Evolutionary conservation across 2,329 filamentous ascomycete species (phyloP), one percentile per base, ranked within the genome.

Genomic region (Colletotrichum godetiae): DNA sequence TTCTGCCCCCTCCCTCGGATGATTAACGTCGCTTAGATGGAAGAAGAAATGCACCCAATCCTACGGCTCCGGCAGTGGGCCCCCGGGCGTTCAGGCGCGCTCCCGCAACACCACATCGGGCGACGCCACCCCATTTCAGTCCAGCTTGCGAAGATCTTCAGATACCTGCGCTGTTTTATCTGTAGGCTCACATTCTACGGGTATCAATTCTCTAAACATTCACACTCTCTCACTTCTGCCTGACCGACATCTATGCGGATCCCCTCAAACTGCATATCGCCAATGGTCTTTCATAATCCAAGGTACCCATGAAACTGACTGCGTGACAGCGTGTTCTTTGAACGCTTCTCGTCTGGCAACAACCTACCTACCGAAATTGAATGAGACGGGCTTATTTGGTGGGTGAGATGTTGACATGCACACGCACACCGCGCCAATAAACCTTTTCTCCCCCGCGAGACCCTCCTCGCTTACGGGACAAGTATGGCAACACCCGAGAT

Each of bases 61-160:
- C 56, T 57, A 31, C 46, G 22, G 57, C 33, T 29, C 46, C 22
- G 35, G 56, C 27, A 55, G 53, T 19, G 46, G 22, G 31, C 31
- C 49, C 42, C 56, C 4, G 56, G 56, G 22, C 22, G 13, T 31
- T 19, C 24, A 35, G 12, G 46, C 55, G 35, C 55, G 37, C 13
- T 33, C 33, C 35, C 52, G 52, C 52, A 52, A 37, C 53, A 57
- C n/a, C 35, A 27, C 35, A 27, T 68, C 63, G n/a, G 49, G 33
- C 35, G 33, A 56, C n/a, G 58, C 64, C 64, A 42, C 27, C 57
- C 58, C 58, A 68, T 57, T 53, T 37, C 64, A 63, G 58, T 42
- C 31, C 12, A 22, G 68, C 64, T 68, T 72, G 65, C 65, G 65
- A 68, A 49, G 59, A 42, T 56, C 19, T 52, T 53, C 57, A 35